Evolutionary conservation across 1,284 basidiomycete species (phyloP), one percentile per base, ranked within the genome.

Genomic region (Rhodotorula sp.): DNA sequence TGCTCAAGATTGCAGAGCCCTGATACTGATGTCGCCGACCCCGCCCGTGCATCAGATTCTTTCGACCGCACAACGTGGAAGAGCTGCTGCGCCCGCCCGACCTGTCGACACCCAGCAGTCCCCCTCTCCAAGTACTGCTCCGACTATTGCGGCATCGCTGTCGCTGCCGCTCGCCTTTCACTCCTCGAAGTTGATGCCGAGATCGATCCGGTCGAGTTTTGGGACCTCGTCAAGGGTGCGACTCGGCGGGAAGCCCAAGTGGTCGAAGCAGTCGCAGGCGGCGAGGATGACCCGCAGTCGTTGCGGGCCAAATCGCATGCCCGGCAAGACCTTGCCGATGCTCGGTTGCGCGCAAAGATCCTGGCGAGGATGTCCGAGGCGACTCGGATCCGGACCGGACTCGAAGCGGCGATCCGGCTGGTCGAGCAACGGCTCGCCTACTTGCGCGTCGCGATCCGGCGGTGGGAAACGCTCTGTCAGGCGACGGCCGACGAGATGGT

Each of bases 51-150:
- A 49, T 16, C 76, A 92, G 90, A 85, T 78, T 84, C 89, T 71
- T 85, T 86, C 4, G 81, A 86, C 55, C 81, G 83, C 62, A 92
- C 91, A 18, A 92, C 91, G 0, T 92, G 91, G 84, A 92, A 91
- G 79, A 82, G 82, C 34, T 87, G 89, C 5, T 93, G 91, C 79
- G 70, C 71, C 15, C 74, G 77, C 8, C 71, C 77, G 34, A 77
- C 67, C 8, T 93, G 91, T 78, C 89, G 89, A 79, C 89, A 87
- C 73, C 88, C 91, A 16, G 87, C 89, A 18, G 87, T 89, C 21
- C 88, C 89, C 26, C 86, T 91, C 76, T 92, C 90, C 23, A 93
- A 93, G 80, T 93, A 90, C 78, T 79, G 78, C 65, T 73, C 67
- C 58, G 76, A 77, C 60, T 75, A 63, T 28, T 79, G 78, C 57